Base-by-base conservation (phyloP, 352 stramenopile species). In the Pythium apleroticum region DNA sequence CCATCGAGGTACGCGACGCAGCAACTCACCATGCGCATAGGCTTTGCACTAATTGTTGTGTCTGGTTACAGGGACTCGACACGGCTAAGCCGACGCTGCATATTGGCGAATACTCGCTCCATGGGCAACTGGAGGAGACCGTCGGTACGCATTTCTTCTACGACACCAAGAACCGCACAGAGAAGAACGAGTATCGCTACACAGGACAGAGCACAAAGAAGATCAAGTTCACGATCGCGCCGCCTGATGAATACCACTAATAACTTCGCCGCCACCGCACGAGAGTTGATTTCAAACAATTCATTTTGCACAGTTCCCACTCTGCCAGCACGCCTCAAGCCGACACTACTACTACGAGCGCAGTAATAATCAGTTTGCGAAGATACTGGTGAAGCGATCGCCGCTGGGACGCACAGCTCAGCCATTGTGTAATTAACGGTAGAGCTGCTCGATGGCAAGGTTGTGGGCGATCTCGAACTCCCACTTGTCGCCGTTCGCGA, bases 401-500 rank as follows among this genome's bases (percentile, higher is more conserved):
- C 20, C 46, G 46, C 30, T 52, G 46, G 20, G 37, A 46, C 37
- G 37, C 15, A 46, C 37, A 46, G 37, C 37, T 46, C 37, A 46
- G 37, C 37, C 37, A 46, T 22, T 46, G 37, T 14, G 37, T 22
- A 19, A 50, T 97, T 97, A 99, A 87, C 97, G 95, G 84, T 99
- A 99, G 67, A 99, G 88, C 78, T 99, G 97, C 79, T 99, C 98
- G 65, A 93, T 93, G 68, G 98, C 92, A 60, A 99, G 84, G 81
- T 99, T 99, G 83, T 98, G 96, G 49, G 97, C 97, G 84, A 99
- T 99, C 69, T 98, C 97, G 65, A 98, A 97, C 82, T 99, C 98
- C 98, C 98, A 99, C 82, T 98, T 98, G 82, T 99, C 98, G 39
- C 98, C 98, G 82, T 99, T 99, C 60, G 92, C 90, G 35, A 99